Percentiles rank a stretch among this genome's conserved stretches.
phyloP scores from a whole-genome alignment of 2,329 filamentous ascomycete species.

The Arthrinium phaeospermum region DNA sequence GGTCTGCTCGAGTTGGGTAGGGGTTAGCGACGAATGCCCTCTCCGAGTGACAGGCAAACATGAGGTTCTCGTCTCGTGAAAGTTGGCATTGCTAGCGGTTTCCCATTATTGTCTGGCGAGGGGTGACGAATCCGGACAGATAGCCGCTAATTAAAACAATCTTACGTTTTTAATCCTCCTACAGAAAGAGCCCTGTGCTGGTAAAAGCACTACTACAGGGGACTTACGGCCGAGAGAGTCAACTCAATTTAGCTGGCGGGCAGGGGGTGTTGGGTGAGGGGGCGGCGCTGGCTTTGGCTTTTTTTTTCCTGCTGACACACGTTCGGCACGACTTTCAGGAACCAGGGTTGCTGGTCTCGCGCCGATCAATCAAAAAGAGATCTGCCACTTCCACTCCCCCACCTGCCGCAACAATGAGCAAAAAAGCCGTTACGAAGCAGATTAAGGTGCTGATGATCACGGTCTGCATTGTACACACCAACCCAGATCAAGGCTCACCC shows the following conservation, averaged over 20 bases:
- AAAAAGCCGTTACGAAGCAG: neutral
- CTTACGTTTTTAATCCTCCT: neutral
- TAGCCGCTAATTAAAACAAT: neutral
- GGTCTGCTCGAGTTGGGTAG: neutral
- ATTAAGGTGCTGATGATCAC: slow-evolving; percentile 15
- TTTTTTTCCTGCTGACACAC: neutral
- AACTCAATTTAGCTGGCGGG: neutral
- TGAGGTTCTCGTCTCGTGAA: neutral
- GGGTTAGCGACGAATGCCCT: neutral
- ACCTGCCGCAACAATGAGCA: neutral
- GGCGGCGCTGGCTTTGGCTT: neutral
- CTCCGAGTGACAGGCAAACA: neutral
- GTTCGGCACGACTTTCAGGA: neutral
- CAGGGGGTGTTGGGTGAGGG: neutral
- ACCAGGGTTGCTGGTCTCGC: neutral
- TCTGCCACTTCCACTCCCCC: neutral
- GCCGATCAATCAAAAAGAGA: slow-evolving; percentile 1
- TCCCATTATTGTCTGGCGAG: neutral
- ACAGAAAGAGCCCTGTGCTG: neutral
- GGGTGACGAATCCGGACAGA: neutral
- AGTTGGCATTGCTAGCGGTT: neutral
- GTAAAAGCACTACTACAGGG: neutral
- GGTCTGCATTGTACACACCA: neutral
- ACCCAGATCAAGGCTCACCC: neutral
- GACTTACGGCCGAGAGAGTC: neutral